A percentile compares a stretch with the other conserved stretches of the same genome.
These are phyloP conservation scores for Xylaria bambusicola DNA, from an alignment of 495 filamentous ascomycete species.

Conservation along the genomic window DNA sequence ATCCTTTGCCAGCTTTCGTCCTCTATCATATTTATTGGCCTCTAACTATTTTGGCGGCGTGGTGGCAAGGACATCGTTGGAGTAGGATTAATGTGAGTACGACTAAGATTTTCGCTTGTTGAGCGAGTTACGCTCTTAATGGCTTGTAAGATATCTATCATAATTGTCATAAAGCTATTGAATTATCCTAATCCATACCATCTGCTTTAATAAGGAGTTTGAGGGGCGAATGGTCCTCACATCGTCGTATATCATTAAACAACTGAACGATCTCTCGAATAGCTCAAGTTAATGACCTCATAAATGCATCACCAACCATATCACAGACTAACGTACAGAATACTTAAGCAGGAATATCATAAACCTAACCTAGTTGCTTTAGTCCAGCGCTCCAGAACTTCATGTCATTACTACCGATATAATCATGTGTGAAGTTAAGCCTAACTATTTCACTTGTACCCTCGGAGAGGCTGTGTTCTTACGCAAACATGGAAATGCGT, in stretches of 20 bases:
- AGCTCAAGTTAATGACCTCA: conserved; percentile 20
- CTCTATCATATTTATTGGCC: conserved; percentile 66
- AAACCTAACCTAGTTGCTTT: too few relatives aligned
- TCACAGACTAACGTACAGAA: too few relatives aligned
- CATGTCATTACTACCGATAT: background rate
- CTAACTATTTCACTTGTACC: conserved; percentile 55
- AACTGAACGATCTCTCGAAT: background rate
- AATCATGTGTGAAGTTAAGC: conserved; percentile 1
- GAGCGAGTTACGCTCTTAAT: background rate
- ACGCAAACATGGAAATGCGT: conserved; percentile 27
- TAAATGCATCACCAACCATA: background rate
- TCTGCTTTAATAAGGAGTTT: too few relatives aligned
- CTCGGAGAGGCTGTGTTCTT: conserved; percentile 45
- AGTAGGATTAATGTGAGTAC: conserved; percentile 63
- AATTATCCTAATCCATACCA: background rate
- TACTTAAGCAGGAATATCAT: too few relatives aligned
- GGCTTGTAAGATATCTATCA: background rate
- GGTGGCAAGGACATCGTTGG: conserved; percentile 50
- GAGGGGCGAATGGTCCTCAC: background rate
- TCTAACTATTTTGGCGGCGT: conserved; percentile 41
- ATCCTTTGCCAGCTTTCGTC: conserved; percentile 60
- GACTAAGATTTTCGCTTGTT: conserved; percentile 54
- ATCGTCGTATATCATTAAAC: too few relatives aligned
- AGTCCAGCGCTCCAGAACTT: background rate
- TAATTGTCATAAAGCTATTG: background rate